Conservation (phyloP, 2,329 filamentous ascomycete species). For the Ophiostoma populinum region DNA sequence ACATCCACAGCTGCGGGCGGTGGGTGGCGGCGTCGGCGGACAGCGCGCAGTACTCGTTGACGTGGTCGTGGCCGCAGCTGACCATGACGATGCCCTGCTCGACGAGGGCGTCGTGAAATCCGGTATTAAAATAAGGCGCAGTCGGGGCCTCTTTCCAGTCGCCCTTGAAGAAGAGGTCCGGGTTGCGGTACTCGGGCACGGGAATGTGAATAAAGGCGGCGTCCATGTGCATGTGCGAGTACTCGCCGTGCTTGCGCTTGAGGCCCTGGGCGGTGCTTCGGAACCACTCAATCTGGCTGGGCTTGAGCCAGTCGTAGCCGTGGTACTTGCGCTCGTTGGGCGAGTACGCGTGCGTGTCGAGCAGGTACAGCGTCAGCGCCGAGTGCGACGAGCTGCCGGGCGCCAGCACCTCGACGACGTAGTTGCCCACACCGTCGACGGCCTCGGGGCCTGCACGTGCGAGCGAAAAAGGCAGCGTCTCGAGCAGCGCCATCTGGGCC, state of each 20-base stretch:
- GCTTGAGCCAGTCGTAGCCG: conserved; percentile 97
- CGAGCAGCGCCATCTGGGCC: conserved; percentile 70
- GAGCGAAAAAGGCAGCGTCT: conserved; percentile 76
- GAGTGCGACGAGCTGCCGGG: conserved; percentile 67
- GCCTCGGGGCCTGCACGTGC: conserved; percentile 68
- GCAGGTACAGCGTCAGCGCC: conserved; percentile 81
- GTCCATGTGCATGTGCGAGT: conserved; percentile 85
- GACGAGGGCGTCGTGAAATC: conserved; percentile 80
- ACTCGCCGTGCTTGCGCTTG: conserved; percentile 63
- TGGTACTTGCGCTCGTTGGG: conserved; percentile 73
- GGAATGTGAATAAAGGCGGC: conserved; percentile 97
- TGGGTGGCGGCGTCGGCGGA: conserved; percentile 33
- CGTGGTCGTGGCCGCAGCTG: conserved; percentile 89
- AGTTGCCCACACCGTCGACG: conserved; percentile 86
- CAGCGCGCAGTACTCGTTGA: conserved; percentile 88
- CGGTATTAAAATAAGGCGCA: conserved; percentile 74
- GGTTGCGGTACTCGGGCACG: conserved; percentile 65
- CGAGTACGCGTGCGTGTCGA: conserved; percentile 85
- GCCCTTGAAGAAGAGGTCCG: conserved; percentile 44
- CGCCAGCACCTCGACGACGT: conserved; percentile 77
- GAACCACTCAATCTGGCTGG: conserved; percentile 91
- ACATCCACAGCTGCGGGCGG: conserved; percentile 82
- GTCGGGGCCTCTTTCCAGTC: conserved; percentile 71
- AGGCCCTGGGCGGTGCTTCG: conserved; percentile 55
- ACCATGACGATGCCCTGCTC: conserved; percentile 75